Conservation (phyloP, 495 filamentous ascomycete species). For the Glonium stellatum region DNA sequence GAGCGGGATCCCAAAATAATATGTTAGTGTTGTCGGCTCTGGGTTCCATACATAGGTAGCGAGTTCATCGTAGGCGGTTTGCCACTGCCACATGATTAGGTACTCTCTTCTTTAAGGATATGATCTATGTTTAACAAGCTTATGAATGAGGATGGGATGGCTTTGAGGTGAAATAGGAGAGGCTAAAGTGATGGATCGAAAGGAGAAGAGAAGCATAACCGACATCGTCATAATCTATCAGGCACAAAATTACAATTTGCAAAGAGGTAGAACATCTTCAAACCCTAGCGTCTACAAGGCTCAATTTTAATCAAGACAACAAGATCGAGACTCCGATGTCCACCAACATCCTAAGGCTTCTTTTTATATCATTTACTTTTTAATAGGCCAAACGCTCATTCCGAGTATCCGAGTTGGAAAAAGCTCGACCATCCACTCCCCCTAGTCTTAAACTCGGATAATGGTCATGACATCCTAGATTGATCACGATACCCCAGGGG, state of each 20-base stretch:
- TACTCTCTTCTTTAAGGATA: not conserved
- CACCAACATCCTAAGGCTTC: no score
- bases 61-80: constrained; percentile 28
- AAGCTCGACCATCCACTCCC: no score
- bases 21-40: constrained; percentile 24
- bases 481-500: no score
- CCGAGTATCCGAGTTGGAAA: no score
- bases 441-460: no score
- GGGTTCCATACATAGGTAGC: constrained; percentile 16
- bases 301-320: no score
- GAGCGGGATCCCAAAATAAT: constrained; percentile 29
- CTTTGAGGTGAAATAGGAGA: not conserved
- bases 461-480: no score
- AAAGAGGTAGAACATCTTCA: constrained; percentile 25
- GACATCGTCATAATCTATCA: constrained; percentile 24
- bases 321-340: no score
- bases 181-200: not conserved
- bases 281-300: no score
- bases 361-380: no score
- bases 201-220: constrained; percentile 4
- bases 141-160: not conserved
- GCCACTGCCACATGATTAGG: constrained; percentile 20
- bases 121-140: not conserved
- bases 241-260: constrained; percentile 28
- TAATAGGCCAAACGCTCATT: no score